phyloP scores from a whole-genome alignment of 306 rosid genomes.

The Prunus salicina region DNA sequence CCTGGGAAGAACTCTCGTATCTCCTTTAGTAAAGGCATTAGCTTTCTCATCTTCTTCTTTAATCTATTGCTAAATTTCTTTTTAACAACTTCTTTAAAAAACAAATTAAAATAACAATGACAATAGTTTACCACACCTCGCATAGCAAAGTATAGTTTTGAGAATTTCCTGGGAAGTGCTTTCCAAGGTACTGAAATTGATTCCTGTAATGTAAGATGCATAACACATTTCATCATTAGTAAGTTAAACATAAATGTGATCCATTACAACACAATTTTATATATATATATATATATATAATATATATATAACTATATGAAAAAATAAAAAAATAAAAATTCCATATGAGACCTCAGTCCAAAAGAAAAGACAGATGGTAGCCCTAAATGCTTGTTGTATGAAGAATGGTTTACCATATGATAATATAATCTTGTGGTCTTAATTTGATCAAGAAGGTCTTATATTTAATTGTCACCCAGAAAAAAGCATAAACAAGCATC shows the following conservation, averaged over 20 bases:
- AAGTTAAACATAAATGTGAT: neutral
- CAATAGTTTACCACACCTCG: conserved; percentile 59
- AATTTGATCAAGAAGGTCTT: neutral
- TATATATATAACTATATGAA: neutral
- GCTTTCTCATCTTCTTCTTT: neutral
- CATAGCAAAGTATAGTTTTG: conserved; percentile 79
- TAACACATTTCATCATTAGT: conserved; percentile 4
- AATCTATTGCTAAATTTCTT: neutral
- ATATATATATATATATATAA: neutral
- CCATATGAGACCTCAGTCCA: neutral
- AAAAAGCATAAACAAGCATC: neutral
- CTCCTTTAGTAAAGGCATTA: neutral
- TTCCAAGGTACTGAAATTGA: conserved; percentile 83
- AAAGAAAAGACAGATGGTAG: neutral
- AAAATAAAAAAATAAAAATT: neutral
- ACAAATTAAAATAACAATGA: neutral
- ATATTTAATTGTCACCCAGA: neutral
- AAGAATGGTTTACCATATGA: neutral
- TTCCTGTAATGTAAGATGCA: conserved; percentile 45
- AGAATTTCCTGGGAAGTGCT: conserved; percentile 53
- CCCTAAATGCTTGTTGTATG: neutral
- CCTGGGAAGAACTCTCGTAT: conserved; percentile 43
- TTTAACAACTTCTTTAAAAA: neutral
- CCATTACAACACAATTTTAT: neutral
- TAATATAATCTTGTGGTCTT: neutral